Evolutionary conservation across 2,329 filamentous ascomycete genomes (phyloP).

Genomic region (Erysiphe neolycopersici): DNA sequence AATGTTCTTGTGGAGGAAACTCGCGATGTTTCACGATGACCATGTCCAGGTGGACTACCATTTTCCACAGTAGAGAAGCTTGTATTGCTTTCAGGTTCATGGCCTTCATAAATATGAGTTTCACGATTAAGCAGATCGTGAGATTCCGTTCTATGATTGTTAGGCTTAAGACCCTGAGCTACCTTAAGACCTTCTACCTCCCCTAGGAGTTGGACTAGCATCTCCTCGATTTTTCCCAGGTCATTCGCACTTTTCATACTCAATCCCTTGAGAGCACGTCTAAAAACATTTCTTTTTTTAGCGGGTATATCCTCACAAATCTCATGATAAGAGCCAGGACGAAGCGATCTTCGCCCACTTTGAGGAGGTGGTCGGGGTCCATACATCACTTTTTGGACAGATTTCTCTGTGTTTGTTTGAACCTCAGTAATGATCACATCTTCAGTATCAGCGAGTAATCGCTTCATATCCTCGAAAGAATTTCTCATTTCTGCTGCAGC

Average conservation of each 20-base stretch:
- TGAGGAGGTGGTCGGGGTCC: constrained; percentile 66
- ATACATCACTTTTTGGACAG: constrained; percentile 54
- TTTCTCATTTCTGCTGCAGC: constrained; percentile 92
- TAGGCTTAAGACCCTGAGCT: constrained; percentile 21
- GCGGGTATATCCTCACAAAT: constrained; percentile 27
- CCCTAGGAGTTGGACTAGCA: constrained; percentile 72
- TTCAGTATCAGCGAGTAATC: constrained; percentile 71
- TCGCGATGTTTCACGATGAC: constrained; percentile 30
- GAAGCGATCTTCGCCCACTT: constrained; percentile 19
- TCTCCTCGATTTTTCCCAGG: constrained; percentile 64
- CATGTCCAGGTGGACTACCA: constrained; percentile 48
- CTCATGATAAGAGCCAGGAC: constrained; percentile 24
- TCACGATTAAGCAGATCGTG: constrained; percentile 36
- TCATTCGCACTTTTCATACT: constrained; percentile 74
- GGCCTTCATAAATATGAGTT: constrained; percentile 42
- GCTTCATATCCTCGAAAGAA: constrained; percentile 87
- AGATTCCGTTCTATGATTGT: constrained; percentile 31
- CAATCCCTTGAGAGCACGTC: constrained; percentile 72
- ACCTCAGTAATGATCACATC: constrained; percentile 66
- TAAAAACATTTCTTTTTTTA: constrained; percentile 87
- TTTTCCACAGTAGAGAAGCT: constrained; percentile 48
- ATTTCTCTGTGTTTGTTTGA: constrained; percentile 69
- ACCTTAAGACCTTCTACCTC: constrained; percentile 69
- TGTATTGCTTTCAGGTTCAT: constrained; percentile 60
- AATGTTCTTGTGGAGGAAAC: constrained; percentile 15